These are phyloP conservation scores for Opeltia flavorubescens DNA, from an alignment of 495 filamentous ascomycete species.

Conservation along the genomic window DNA sequence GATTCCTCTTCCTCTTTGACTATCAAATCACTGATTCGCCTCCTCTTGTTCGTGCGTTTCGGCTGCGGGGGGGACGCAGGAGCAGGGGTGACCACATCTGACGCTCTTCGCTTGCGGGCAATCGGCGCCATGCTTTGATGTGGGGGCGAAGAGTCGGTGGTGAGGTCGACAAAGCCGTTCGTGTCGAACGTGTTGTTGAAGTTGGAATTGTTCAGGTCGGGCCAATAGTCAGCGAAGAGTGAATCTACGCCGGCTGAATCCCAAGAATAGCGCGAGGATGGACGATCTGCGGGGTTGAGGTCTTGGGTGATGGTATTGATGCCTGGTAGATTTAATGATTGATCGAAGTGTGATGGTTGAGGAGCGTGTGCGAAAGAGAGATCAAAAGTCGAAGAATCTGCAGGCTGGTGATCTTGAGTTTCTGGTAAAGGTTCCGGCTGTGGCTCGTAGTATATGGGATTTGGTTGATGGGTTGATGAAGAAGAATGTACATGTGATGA, in stretches of 20 bases:
- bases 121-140: constrained; percentile 8
- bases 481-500: too few relatives aligned
- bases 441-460: background rate
- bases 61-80: constrained; percentile 7
- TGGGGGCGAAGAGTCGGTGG: constrained; percentile 13
- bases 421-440: background rate
- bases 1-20: constrained; percentile 14
- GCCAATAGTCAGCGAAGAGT: background rate
- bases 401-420: background rate
- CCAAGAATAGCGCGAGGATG: constrained; percentile 7
- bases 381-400: background rate
- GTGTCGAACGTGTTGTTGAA: constrained; percentile 1
- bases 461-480: background rate
- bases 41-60: constrained; percentile 19
- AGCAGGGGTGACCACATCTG: constrained; percentile 15
- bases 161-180: constrained; percentile 22
- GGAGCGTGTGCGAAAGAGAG: background rate
- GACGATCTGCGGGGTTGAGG: constrained; percentile 5
- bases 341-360: background rate
- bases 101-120: constrained; percentile 8
- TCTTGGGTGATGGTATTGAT: background rate
- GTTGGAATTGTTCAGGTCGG: background rate
- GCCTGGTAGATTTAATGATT: background rate
- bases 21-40: constrained; percentile 7
- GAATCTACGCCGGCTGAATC: background rate